Evolutionary conservation across 2,329 filamentous ascomycete genomes (phyloP).

Genomic region (Venturia effusa): DNA sequence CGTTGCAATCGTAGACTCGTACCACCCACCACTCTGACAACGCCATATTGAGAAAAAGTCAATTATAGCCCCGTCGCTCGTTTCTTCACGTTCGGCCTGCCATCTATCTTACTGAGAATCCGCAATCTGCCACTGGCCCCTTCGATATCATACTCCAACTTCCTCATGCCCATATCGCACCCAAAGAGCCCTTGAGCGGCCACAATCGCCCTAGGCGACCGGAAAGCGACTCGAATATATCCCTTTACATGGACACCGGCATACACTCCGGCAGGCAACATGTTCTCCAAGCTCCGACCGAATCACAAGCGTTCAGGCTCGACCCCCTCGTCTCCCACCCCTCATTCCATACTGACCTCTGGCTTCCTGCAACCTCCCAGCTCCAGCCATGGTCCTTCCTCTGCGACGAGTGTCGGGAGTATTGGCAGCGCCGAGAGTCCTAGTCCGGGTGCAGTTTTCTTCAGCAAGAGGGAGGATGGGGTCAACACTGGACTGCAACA

Average conservation of each 20-base stretch:
- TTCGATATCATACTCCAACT: background rate
- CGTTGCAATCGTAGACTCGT: background rate
- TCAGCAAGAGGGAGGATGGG: background rate
- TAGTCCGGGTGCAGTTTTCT: background rate
- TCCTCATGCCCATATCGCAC: background rate
- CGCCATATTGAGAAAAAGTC: background rate
- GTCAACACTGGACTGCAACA: background rate
- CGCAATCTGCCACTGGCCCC: background rate
- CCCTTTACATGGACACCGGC: background rate
- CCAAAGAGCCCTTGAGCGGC: background rate
- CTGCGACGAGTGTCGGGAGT: background rate
- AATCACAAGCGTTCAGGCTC: slow-evolving; percentile 29
- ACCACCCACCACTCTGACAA: background rate
- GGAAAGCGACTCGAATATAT: background rate
- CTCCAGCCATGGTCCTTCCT: slow-evolving; percentile 16
- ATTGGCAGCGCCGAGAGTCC: background rate
- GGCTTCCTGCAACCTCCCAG: slow-evolving; percentile 15
- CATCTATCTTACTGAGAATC: background rate
- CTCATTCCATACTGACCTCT: slow-evolving; percentile 18
- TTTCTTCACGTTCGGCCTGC: background rate
- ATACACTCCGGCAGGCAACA: slow-evolving; percentile 9
- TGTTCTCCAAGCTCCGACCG: slow-evolving; percentile 29
- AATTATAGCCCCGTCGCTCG: background rate
- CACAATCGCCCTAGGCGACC: background rate
- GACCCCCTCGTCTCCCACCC: slow-evolving; percentile 23